These are phyloP conservation scores for Pedinophyceae sp. DNA, from an alignment of 139 green algal genomes.

Conservation along the genomic window DNA sequence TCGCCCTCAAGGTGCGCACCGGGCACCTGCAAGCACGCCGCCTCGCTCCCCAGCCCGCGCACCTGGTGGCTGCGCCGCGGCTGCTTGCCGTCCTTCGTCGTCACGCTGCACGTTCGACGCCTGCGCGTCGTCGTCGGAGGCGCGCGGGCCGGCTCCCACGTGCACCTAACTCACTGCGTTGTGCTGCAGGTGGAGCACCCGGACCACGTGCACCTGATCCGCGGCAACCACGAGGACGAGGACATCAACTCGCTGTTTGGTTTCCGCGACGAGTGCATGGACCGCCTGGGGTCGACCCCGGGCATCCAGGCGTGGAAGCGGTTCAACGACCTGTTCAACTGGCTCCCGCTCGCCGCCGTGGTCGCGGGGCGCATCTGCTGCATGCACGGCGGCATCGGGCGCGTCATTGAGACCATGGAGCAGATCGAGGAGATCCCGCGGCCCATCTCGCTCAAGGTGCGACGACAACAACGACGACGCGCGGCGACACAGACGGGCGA, in stretches of 20 bases:
- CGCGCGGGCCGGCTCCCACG: too few species aligned
- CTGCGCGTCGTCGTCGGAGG: too few species aligned
- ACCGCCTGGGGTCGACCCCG: conserved; percentile 70
- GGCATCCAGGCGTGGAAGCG: conserved; percentile 80
- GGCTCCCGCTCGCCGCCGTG: conserved; percentile 82
- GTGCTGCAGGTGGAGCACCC: conserved; percentile 96
- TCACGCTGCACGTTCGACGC: too few species aligned
- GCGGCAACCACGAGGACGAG: conserved; percentile 91
- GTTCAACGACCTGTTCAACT: conserved; percentile 98
- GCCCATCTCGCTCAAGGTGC: conserved; percentile 27
- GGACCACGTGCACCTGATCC: conserved; percentile 83
- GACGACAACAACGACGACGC: too few species aligned
- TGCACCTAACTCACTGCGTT: too few species aligned
- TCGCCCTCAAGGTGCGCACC: conserved; percentile 90
- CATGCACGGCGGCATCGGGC: conserved; percentile 96
- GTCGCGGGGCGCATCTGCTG: conserved; percentile 93
- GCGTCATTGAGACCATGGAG: conserved; percentile 66
- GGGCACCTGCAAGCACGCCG: too few species aligned
- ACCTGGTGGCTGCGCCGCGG: too few species aligned
- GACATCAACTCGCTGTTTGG: conserved; percentile 99
- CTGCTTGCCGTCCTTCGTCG: too few species aligned
- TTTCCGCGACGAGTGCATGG: conserved; percentile 93
- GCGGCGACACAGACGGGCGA: too few species aligned
- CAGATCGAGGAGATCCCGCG: conserved; percentile 83
- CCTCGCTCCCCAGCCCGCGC: background rate